phyloP scores from a whole-genome alignment of 495 filamentous ascomycete genomes.

The Neurospora intermedia region DNA sequence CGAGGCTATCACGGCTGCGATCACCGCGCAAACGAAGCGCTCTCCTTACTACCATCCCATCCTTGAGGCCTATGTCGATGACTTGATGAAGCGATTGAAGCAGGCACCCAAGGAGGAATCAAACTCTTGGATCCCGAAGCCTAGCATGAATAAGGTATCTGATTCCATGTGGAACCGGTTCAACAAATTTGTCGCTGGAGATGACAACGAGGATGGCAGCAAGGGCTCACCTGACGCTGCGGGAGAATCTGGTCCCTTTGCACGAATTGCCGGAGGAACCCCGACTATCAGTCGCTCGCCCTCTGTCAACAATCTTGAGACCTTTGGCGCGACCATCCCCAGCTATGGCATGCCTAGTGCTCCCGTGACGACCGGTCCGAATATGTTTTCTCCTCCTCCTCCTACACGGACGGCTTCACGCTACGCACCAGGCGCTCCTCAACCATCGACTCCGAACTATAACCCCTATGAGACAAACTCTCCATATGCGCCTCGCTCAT shows the following conservation, averaged over 20 bases:
- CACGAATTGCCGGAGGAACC: slow-evolving; percentile 63
- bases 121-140: slow-evolving; percentile 74
- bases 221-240: slow-evolving; percentile 47
- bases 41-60: slow-evolving; percentile 74
- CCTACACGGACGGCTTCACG: slow-evolving; percentile 41
- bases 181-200: slow-evolving; percentile 89
- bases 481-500: slow-evolving; percentile 31
- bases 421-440: slow-evolving; percentile 47
- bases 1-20: slow-evolving; percentile 66
- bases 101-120: slow-evolving; percentile 68
- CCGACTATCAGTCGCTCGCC: slow-evolving; percentile 74
- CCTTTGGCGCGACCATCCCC: slow-evolving; percentile 32
- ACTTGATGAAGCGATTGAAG: slow-evolving; percentile 68
- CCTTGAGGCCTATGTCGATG: slow-evolving; percentile 67
- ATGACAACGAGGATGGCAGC: slow-evolving; percentile 56
- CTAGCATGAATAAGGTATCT: slow-evolving; percentile 90
- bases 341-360: slow-evolving; percentile 23
- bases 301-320: slow-evolving; percentile 69
- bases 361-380: slow-evolving; percentile 21
- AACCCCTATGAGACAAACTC: slow-evolving; percentile 28
- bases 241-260: slow-evolving; percentile 67
- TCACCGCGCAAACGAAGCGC: slow-evolving; percentile 70
- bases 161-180: slow-evolving; percentile 80
- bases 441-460: slow-evolving; percentile 15
- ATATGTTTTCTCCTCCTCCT: slow-evolving; percentile 20